These are phyloP conservation scores for Cymbopogon citratus DNA, from an alignment of 176 grass and related monocot genomes.

Conservation along the genomic window DNA sequence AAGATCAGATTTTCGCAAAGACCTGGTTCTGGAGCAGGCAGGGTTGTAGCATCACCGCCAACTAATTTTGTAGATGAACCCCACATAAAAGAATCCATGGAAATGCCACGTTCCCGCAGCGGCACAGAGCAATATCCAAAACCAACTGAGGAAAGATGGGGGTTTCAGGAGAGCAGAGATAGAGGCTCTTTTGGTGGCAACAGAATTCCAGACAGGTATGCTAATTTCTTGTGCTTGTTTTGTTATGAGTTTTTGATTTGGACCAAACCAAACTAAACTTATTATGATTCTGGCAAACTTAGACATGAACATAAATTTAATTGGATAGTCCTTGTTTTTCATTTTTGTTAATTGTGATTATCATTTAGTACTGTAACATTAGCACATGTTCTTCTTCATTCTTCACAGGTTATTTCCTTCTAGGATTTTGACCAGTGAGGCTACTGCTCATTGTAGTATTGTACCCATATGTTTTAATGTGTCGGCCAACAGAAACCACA, in stretches of 20 bases:
- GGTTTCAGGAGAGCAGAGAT: constrained; percentile 44
- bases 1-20: constrained; percentile 45
- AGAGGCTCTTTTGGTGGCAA: constrained; percentile 44
- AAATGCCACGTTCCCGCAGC: constrained; percentile 25
- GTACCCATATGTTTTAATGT: neutral
- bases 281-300: neutral
- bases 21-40: constrained; percentile 47
- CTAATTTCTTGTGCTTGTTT: constrained; percentile 6
- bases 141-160: constrained; percentile 48
- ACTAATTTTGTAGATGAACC: constrained; percentile 16
- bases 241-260: neutral
- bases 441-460: neutral
- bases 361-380: neutral
- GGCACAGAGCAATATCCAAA: constrained; percentile 30
- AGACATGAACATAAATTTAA: neutral
- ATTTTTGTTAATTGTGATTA: neutral
- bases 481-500: neutral
- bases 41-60: constrained; percentile 8
- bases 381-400: neutral
- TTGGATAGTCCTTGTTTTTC: neutral
- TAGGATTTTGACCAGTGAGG: neutral
- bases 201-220: constrained; percentile 51
- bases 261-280: neutral
- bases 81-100: constrained; percentile 9
- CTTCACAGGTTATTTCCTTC: neutral